These are phyloP conservation scores for Sugiyamaella novakii DNA, from an alignment of 1,139 yeast genomes.

Conservation along the genomic window DNA sequence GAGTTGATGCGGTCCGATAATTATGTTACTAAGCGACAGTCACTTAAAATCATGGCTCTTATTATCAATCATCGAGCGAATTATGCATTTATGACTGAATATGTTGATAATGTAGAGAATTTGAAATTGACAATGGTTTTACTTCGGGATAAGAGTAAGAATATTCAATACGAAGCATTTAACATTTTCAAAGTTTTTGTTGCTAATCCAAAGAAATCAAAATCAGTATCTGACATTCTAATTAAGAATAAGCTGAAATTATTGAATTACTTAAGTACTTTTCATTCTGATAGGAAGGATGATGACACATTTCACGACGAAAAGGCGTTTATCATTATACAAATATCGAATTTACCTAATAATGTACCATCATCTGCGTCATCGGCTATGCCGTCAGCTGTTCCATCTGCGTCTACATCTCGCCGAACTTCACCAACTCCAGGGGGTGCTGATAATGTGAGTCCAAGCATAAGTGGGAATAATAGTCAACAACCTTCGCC, in stretches of 20 bases:
- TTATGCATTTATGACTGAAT: conserved; percentile 69
- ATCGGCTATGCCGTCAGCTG: conserved; percentile 22
- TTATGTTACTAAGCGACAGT: conserved; percentile 91
- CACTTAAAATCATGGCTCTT: conserved; percentile 74
- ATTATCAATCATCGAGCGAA: conserved; percentile 76
- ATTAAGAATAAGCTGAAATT: conserved; percentile 80
- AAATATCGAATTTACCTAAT: conserved; percentile 59
- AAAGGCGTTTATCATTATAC: conserved; percentile 73
- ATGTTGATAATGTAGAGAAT: conserved; percentile 79
- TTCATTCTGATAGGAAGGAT: conserved; percentile 61
- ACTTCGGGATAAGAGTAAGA: conserved; percentile 84
- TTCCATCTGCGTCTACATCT: conserved; percentile 23
- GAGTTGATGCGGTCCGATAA: conserved; percentile 70
- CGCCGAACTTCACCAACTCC: conserved; percentile 24
- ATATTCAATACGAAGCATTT: conserved; percentile 86
- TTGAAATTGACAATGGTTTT: conserved; percentile 83
- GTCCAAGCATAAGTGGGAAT: conserved; percentile 10
- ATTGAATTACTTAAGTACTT: conserved; percentile 62
- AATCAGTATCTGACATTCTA: conserved; percentile 75
- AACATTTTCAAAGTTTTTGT: conserved; percentile 89
- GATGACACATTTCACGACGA: conserved; percentile 77
- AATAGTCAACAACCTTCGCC: conserved; percentile 18
- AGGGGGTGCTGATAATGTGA: conserved; percentile 12
- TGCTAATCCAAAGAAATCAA: conserved; percentile 90
- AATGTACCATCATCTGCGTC: conserved; percentile 23